Base-by-base conservation (phyloP, 495 filamentous ascomycete genomes). In the Gamarada debralockiae region DNA sequence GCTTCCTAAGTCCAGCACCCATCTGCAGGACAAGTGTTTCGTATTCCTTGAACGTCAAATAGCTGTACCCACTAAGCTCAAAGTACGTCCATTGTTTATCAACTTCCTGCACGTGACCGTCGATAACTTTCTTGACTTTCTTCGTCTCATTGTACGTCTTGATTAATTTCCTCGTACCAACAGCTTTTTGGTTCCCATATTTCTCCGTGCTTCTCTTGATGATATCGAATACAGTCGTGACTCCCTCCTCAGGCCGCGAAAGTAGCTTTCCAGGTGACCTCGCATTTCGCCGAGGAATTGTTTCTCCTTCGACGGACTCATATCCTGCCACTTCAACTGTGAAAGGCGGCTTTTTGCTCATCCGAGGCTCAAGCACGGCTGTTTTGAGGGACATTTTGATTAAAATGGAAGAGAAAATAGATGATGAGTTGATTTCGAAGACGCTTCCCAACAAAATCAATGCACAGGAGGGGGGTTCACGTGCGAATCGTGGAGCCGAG, bases 61-160 rank as follows among this genome's bases (percentile, higher is more conserved):
- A 87, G 10, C 67, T 62, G 69, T 82, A 87, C 13, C 69, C 67
- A 45, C 76, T 76, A 31, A 87, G 70, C 70, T 86, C 83, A 56
- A 79, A 86, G 66, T 78, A 85, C 3, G 73, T 77, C 83, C 83
- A 86, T 55, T 82, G 73, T 70, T 86, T 86, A 33, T 85, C 80
- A 3, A 83, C 75, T 66, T 81, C 71, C 38, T 66, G 65, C 63
- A 78, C 71, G 65, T 81, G 67, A 51, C 83, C 83, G 57, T 85
- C 80, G 36, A 85, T 68, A n/a, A 79, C 65, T 69, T 85, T 85
- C 67, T 79, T 76, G n/a, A 85, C 68, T 67, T 82, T 83, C 68
- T 84, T 87, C 9, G 64, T 77, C 68, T 86, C 82, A 55, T 70
- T 69, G 59, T 86, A 82, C 6, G 68, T 77, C 58, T 74, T 64